Evolutionary conservation across 2,329 filamentous ascomycete species (phyloP).

Genomic region (Fusarium domesticum): DNA sequence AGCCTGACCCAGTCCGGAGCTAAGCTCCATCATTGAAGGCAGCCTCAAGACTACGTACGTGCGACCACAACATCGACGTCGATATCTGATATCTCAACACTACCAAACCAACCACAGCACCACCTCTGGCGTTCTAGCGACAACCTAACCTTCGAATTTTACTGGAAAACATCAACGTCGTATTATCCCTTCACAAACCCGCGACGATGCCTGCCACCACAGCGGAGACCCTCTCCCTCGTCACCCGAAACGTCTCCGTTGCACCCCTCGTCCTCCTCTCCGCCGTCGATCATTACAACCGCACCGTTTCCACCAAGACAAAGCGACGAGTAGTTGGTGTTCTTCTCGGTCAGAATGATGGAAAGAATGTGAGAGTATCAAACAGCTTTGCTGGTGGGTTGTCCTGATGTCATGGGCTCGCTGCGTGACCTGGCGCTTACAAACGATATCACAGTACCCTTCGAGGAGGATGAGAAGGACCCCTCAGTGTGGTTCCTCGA

Average conservation of each 20-base stretch:
- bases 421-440: slow-evolving; percentile 13
- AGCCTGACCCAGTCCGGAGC: slow-evolving; percentile 29
- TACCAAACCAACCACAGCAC: background rate
- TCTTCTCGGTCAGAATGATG: slow-evolving; percentile 90
- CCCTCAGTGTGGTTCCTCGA: slow-evolving; percentile 98
- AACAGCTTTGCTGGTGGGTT: slow-evolving; percentile 92
- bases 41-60: slow-evolving; percentile 34
- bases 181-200: background rate
- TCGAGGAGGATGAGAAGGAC: slow-evolving; percentile 98
- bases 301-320: slow-evolving; percentile 82
- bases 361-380: slow-evolving; percentile 92
- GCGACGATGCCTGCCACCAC: slow-evolving; percentile 88
- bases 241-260: slow-evolving; percentile 92
- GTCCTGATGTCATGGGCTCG: slow-evolving; percentile 5
- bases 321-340: slow-evolving; percentile 89
- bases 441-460: slow-evolving; percentile 65
- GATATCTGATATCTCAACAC: background rate
- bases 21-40: slow-evolving; percentile 30
- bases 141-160: background rate
- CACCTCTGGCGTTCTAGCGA: background rate
- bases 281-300: slow-evolving; percentile 96
- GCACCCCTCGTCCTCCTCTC: slow-evolving; percentile 97
- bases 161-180: background rate
- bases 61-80: background rate
- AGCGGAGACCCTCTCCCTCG: slow-evolving; percentile 91